Conservation (phyloP, 1,284 basidiomycete species). For the Coniophora puteana region DNA sequence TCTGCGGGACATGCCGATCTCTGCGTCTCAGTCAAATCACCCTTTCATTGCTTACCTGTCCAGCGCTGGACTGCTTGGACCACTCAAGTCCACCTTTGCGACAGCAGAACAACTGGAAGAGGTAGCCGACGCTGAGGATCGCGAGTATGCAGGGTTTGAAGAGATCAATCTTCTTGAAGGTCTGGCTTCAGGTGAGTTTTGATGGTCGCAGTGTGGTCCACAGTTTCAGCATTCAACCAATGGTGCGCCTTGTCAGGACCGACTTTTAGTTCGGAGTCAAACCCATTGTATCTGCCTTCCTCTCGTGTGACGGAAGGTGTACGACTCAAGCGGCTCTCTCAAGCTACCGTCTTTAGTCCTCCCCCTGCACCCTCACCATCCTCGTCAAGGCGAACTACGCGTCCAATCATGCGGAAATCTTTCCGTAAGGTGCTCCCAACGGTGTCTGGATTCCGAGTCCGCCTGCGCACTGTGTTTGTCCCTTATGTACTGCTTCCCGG, state of each 20-base stretch:
- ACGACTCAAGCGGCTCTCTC: slow-evolving; percentile 59
- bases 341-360: slow-evolving; percentile 46
- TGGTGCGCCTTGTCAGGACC: slow-evolving; percentile 34
- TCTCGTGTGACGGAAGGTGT: slow-evolving; percentile 61
- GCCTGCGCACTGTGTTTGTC: slow-evolving; percentile 86
- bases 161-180: slow-evolving; percentile 81
- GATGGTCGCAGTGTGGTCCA: not conserved
- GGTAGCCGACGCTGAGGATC: slow-evolving; percentile 25
- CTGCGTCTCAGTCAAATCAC: slow-evolving; percentile 47
- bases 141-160: slow-evolving; percentile 52
- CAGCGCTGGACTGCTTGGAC: slow-evolving; percentile 25
- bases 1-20: slow-evolving; percentile 66
- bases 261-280: slow-evolving; percentile 36
- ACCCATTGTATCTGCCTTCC: slow-evolving; percentile 50
- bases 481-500: slow-evolving; percentile 69
- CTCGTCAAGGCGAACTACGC: slow-evolving; percentile 37
- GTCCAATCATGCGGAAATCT: slow-evolving; percentile 75
- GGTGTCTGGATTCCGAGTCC: slow-evolving; percentile 78
- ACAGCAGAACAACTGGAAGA: slow-evolving; percentile 10
- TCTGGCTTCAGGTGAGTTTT: slow-evolving; percentile 45
- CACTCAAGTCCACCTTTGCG: slow-evolving; percentile 26
- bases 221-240: not conserved
- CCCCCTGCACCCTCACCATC: slow-evolving; percentile 39
- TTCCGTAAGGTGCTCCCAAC: slow-evolving; percentile 77
- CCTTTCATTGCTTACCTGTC: slow-evolving; percentile 45